Percentiles rank a stretch among this genome's conserved stretches.
phyloP scores from a whole-genome alignment of 129 eudicot genomes.

The Silybum marianum region DNA sequence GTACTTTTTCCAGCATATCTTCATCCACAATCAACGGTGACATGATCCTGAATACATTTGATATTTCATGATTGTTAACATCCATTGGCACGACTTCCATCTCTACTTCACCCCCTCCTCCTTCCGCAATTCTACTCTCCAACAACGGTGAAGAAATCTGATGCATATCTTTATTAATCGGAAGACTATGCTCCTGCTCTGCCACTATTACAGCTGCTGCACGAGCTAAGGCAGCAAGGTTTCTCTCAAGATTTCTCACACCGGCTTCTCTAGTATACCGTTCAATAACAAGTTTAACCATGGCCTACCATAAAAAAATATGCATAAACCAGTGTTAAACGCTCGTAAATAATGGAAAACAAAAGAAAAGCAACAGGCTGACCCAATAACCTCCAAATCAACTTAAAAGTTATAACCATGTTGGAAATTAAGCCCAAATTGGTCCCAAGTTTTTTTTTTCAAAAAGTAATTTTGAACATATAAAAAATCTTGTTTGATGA shows the following conservation, averaged over 20 bases:
- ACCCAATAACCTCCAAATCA: background rate
- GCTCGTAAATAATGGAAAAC: background rate
- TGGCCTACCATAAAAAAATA: constrained; percentile 46
- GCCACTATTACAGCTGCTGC: constrained; percentile 95
- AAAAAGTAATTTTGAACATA: too few relatives aligned
- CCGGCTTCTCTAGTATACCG: constrained; percentile 97
- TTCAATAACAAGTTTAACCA: constrained; percentile 83
- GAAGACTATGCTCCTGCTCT: constrained; percentile 71
- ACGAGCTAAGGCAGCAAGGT: constrained; percentile 92
- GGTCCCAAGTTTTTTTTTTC: too few relatives aligned
- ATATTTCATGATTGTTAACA: constrained; percentile 66
- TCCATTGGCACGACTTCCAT: constrained; percentile 94
- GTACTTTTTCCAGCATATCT: constrained; percentile 78
- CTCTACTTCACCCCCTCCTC: constrained; percentile 78
- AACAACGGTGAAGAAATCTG: constrained; percentile 73
- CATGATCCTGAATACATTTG: constrained; percentile 54
- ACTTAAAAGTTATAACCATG: background rate
- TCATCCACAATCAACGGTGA: constrained; percentile 86
- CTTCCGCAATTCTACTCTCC: constrained; percentile 68
- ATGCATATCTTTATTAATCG: constrained; percentile 67
- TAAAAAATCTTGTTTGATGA: too few relatives aligned
- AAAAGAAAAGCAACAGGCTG: background rate
- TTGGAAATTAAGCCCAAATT: background rate
- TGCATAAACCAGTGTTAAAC: background rate
- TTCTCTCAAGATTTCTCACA: constrained; percentile 86